phyloP scores from a whole-genome alignment of 2,329 filamentous ascomycete genomes.

The Calonectria pseudoturangicola region DNA sequence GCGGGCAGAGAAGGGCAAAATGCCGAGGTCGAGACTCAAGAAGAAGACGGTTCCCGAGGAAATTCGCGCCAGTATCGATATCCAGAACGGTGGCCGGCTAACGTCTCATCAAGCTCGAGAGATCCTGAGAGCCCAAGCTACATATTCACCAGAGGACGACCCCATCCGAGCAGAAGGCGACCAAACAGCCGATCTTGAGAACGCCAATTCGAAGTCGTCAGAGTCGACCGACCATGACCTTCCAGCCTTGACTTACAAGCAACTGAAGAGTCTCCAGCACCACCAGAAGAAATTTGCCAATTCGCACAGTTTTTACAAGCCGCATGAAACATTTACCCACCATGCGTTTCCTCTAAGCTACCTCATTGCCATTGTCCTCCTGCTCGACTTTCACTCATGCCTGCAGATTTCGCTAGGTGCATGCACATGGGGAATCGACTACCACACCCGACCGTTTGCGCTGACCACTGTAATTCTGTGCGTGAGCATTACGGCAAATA shows the following conservation, averaged over 20 bases:
- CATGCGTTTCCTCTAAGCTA: slow-evolving; percentile 84
- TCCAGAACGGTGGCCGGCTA: slow-evolving; percentile 34
- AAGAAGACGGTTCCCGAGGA: slow-evolving; percentile 48
- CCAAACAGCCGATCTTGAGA: slow-evolving; percentile 62
- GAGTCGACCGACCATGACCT: slow-evolving; percentile 66
- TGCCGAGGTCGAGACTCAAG: slow-evolving; percentile 55
- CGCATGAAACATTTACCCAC: slow-evolving; percentile 89
- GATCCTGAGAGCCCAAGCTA: slow-evolving; percentile 42
- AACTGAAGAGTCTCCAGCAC: slow-evolving; percentile 82
- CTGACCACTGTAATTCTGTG: slow-evolving; percentile 88
- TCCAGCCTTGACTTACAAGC: slow-evolving; percentile 77
- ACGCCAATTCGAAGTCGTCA: slow-evolving; percentile 58
- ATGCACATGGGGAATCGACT: slow-evolving; percentile 86
- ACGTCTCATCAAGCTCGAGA: slow-evolving; percentile 50
- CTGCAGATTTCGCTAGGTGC: slow-evolving; percentile 88
- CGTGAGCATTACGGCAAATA: slow-evolving; percentile 86
- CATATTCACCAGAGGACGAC: slow-evolving; percentile 34
- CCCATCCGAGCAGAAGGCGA: slow-evolving; percentile 63
- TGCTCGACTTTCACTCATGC: slow-evolving; percentile 86
- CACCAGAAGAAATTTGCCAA: slow-evolving; percentile 88
- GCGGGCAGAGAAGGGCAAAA: slow-evolving; percentile 69
- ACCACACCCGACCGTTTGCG: slow-evolving; percentile 80
- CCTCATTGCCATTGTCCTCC: slow-evolving; percentile 84
- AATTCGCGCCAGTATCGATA: slow-evolving; percentile 43
- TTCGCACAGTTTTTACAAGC: slow-evolving; percentile 92